Evolutionary conservation across 768 basidiomycete species (phyloP), one percentile per base, ranked within the genome.

Genomic region (Agaricus sinodeliciosus): DNA sequence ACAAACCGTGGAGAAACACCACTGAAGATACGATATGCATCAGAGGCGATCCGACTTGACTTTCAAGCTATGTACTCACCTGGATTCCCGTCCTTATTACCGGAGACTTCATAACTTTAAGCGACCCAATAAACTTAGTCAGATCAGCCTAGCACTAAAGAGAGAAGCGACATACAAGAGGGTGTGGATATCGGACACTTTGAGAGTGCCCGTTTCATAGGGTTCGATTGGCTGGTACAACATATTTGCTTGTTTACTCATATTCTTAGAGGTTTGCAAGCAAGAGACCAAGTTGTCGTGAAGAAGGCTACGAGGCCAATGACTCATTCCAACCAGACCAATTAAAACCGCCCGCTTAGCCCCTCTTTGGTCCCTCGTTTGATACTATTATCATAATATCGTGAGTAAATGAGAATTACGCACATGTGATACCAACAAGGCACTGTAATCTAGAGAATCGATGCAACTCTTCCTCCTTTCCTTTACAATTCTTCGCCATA

Each of bases 401-500:
- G 3, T 22, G 22, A 22, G 2, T 2, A 22, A 3, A 22, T 22
- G 22, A 22, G 22, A 22, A 22, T 22, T 22, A 22, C 22, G 22
- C 22, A 22, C 22, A 22, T 22, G 22, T 22, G 22, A 22, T 22
- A 22, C 22, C 22, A 22, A 22, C 22, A 22, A 22, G 22, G 22
- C 22, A 3, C 22, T 22, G 22, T 22, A 22, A 22, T 22, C 22
- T 22, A 22, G 22, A 22, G 22, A 31, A 61, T 69, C 64, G 85
- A 61, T 82, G 80, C 60, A 83, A 58, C 54, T 90, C 86, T 59
- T 90, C 87, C 49, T 92, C 90, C 66, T 88, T 85, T 4, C 82
- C 78, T 65, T 81, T 88, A 81, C 85, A 91, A 62, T 89, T 87
- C 81, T 94, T 96, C 26, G 92, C 84, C 67, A 90, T 80, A 66